Base-by-base conservation (phyloP, 257 asterid genomes). In the Perilla frutescens region DNA sequence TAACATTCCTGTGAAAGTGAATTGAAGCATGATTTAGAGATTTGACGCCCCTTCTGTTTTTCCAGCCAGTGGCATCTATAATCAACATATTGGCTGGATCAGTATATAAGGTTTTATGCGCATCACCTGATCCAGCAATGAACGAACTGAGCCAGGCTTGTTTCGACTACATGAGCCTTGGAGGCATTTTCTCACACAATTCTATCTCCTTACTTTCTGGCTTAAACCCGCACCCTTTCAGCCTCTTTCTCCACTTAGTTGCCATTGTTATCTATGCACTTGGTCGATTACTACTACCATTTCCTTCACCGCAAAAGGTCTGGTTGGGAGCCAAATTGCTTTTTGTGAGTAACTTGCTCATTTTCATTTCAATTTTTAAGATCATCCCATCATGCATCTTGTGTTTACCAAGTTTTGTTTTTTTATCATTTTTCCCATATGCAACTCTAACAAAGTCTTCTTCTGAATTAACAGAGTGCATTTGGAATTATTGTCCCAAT, bases 41-140 rank as follows among this genome's bases (percentile, higher is more conserved):
- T 29, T 43, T 39, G 56, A 12, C 57, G 51, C 29, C 70, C 26
- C 0, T 32, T 20, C 26, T 20, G 1, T 20, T 20, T 71, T 78
- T 83, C 82, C 87, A 92, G 98, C 96, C 98, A 1, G 89, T 86
- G 55, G 91, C 98, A 63, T 90, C 93, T 3, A 92, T 92, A 1
- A 90, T 92, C 12, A 88, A 90, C 75, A 87, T 91, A 64, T 60
- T 90, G 84, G 98, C 97, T 0, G 95, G 90, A 66, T 92, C 96
- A 5, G 85, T 87, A 4, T 88, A 87, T 83, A 80, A 90, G 48
- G 93, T 92, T 0, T 87, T 89, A 58, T 83, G 91, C 78, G 89
- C 92, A 43, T 88, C 94, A 3, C 82, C 90, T 1, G 98, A 90
- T 75, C 86, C 82, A 50, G 91, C 93, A 39, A 88, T 85, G 77